Conservation (phyloP, 345 rosid genomes). For the Eucalyptus leucophloia region DNA sequence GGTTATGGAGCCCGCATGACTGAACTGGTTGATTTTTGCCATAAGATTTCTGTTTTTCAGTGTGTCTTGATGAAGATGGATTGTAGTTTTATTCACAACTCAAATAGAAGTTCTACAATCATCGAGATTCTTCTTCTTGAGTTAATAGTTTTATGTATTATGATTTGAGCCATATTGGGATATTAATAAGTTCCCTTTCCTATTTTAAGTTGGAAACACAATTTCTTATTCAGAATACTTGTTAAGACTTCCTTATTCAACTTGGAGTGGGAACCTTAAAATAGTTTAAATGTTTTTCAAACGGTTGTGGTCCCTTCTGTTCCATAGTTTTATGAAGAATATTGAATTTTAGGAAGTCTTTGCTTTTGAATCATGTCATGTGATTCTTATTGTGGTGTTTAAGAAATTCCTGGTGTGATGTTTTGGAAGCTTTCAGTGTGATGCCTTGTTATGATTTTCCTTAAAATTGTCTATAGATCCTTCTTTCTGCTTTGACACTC, state of each 20-base stretch:
- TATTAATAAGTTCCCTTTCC: neutral
- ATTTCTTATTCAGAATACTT: neutral
- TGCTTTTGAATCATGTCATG: neutral
- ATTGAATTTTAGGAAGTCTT: neutral
- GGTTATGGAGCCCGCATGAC: neutral
- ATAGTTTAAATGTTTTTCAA: neutral
- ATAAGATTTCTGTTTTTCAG: neutral
- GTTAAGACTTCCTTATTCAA: neutral
- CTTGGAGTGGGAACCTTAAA: neutral
- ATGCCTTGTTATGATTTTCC: neutral
- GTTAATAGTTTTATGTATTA: neutral
- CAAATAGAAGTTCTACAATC: neutral
- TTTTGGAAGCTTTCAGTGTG: neutral
- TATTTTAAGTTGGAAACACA: neutral
- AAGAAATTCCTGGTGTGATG: neutral
- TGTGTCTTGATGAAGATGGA: neutral
- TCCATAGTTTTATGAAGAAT: neutral
- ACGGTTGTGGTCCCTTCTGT: neutral
- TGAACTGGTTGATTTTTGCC: neutral
- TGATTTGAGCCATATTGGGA: neutral
- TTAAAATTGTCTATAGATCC: neutral
- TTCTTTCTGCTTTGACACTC: neutral
- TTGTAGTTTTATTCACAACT: neutral
- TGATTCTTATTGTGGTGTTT: neutral
- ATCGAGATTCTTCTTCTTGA: neutral